phyloP scores from a whole-genome alignment of 768 basidiomycete species.

The Agrocybe pediades region DNA sequence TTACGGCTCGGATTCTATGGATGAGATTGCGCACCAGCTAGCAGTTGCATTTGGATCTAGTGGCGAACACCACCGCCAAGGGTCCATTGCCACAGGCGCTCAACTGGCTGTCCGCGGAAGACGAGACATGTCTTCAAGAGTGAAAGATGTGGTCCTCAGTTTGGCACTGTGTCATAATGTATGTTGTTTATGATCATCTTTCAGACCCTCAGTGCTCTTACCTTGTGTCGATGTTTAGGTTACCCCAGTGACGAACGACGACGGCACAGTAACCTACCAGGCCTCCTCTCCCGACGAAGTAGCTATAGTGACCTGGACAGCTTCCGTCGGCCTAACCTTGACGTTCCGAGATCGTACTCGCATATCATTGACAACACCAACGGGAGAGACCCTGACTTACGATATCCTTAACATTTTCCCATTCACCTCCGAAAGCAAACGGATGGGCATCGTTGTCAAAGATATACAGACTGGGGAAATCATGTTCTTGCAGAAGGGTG shows the following conservation, averaged over 20 bases:
- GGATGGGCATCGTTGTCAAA: conserved; percentile 97
- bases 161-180: conserved; percentile 97
- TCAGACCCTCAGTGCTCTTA: neutral
- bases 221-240: conserved; percentile 54
- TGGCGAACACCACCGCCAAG: conserved; percentile 52
- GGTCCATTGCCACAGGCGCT: conserved; percentile 71
- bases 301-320: conserved; percentile 97
- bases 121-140: conserved; percentile 92
- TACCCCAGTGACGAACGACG: conserved; percentile 93
- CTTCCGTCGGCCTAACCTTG: conserved; percentile 90
- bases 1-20: conserved; percentile 98
- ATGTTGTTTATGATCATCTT: conserved; percentile 24
- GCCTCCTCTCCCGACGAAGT: conserved; percentile 99
- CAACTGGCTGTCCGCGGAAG: conserved; percentile 86
- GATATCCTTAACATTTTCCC: conserved; percentile 96
- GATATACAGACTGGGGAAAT: conserved; percentile 78
- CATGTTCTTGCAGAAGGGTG: conserved; percentile 93
- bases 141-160: conserved; percentile 90
- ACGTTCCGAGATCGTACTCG: conserved; percentile 86
- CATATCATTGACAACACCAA: conserved; percentile 76
- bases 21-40: conserved; percentile 94
- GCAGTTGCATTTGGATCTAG: conserved; percentile 77
- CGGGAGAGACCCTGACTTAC: conserved; percentile 64
- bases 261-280: conserved; percentile 94
- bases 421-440: conserved; percentile 97